Conservation (phyloP, 345 rosid genomes). For the Euclidium syriacum region DNA sequence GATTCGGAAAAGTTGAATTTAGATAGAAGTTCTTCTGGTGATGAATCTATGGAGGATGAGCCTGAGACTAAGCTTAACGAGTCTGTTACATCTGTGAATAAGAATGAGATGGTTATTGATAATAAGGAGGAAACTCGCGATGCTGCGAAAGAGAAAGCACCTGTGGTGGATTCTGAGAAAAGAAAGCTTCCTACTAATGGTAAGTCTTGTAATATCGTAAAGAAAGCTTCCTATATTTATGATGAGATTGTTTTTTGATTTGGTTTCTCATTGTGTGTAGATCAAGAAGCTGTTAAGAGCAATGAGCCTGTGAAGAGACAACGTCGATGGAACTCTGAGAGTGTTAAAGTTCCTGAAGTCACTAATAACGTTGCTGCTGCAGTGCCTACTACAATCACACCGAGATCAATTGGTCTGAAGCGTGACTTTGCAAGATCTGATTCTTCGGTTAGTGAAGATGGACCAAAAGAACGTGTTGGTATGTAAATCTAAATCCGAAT, state of each 20-base stretch:
- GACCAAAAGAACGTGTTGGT: constrained; percentile 86
- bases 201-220: too few relatives aligned
- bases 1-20: constrained; percentile 87
- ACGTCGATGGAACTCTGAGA: constrained; percentile 83
- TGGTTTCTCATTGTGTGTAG: constrained; percentile 34
- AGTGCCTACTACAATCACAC: constrained; percentile 58
- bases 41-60: constrained; percentile 94
- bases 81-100: constrained; percentile 50
- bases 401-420: constrained; percentile 47
- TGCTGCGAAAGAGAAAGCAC: too few relatives aligned
- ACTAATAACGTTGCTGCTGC: constrained; percentile 24
- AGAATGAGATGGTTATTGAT: constrained; percentile 35
- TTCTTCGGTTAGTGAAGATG: constrained; percentile 56
- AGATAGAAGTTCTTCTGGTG: constrained; percentile 98
- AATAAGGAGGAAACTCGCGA: constrained; percentile 42
- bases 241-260: not conserved
- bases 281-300: constrained; percentile 57
- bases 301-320: constrained; percentile 80
- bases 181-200: constrained; percentile 62
- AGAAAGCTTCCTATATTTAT: too few relatives aligned
- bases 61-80: constrained; percentile 70
- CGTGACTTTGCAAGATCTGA: constrained; percentile 63
- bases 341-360: constrained; percentile 52
- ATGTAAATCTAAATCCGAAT: constrained; percentile 30
- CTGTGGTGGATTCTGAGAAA: constrained; percentile 9